Conservation (phyloP, 768 basidiomycete species). For the Termitomyces titanicus region DNA sequence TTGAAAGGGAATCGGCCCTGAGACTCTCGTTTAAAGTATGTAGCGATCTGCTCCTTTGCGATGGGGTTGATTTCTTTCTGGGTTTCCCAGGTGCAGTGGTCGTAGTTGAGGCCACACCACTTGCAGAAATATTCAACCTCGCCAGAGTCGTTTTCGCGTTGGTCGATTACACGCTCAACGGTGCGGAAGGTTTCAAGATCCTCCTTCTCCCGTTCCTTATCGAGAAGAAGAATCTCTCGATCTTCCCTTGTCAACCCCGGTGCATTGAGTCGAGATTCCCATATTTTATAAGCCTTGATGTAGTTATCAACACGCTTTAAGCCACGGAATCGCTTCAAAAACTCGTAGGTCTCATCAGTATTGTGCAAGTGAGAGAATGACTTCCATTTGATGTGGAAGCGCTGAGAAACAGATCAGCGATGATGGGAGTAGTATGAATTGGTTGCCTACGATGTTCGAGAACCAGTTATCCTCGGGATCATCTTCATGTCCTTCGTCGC, state of each 20-base stretch:
- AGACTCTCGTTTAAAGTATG: constrained; percentile 71
- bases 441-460: constrained; percentile 70
- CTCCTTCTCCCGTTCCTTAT: constrained; percentile 88
- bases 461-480: constrained; percentile 84
- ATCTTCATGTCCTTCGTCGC: constrained; percentile 76
- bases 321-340: constrained; percentile 92
- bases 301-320: constrained; percentile 99
- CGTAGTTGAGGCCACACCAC: constrained; percentile 92
- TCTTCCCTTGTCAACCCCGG: constrained; percentile 82
- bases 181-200: constrained; percentile 88
- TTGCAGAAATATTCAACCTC: constrained; percentile 92
- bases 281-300: constrained; percentile 84
- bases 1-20: constrained; percentile 85
- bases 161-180: constrained; percentile 86
- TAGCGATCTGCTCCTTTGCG: constrained; percentile 75
- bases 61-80: constrained; percentile 76
- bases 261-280: constrained; percentile 60
- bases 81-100: constrained; percentile 94
- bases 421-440: constrained; percentile 1
- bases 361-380: constrained; percentile 97
- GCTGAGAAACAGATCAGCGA: constrained; percentile 42
- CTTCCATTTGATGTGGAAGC: constrained; percentile 99
- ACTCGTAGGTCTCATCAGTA: constrained; percentile 98
- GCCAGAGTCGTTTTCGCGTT: constrained; percentile 58
- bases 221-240: constrained; percentile 81